Evolutionary conservation across 345 rosid genomes (phyloP).

Genomic region (Chamaenerion angustifolium): DNA sequence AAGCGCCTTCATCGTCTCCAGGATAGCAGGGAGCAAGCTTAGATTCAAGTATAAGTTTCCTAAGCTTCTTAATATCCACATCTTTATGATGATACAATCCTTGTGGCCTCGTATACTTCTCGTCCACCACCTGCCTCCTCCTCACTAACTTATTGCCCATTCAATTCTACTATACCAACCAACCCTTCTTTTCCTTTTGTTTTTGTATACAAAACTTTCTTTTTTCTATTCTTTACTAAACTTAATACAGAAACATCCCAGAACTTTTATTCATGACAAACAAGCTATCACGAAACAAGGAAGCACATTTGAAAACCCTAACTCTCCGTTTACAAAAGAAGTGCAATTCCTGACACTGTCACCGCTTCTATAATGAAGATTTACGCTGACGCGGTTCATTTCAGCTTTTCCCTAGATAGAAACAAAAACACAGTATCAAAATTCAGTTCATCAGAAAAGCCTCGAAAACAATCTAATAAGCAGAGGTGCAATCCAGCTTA

Average conservation of each 20-base stretch:
- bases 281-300: slow-evolving; percentile 1
- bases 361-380: neutral
- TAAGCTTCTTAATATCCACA: slow-evolving; percentile 88
- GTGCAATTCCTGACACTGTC: neutral
- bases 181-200: neutral
- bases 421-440: too few relatives aligned
- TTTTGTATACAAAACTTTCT: neutral
- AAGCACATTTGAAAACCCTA: slow-evolving; percentile 4
- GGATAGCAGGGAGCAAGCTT: slow-evolving; percentile 99
- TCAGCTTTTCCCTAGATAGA: neutral
- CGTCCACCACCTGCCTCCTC: slow-evolving; percentile 81
- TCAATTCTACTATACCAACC: slow-evolving; percentile 5
- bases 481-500: too few relatives aligned
- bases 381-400: neutral
- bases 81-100: slow-evolving; percentile 82
- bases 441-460: too few relatives aligned
- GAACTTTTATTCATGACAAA: neutral
- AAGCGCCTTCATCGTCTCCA: slow-evolving; percentile 65
- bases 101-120: slow-evolving; percentile 79
- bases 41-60: slow-evolving; percentile 83
- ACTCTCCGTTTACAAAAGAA: slow-evolving; percentile 1
- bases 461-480: too few relatives aligned
- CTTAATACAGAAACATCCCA: too few relatives aligned
- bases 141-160: slow-evolving; percentile 98
- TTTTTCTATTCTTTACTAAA: neutral